These are phyloP conservation scores for Oryza coarctata DNA, from an alignment of 176 grass and related monocot genomes.

Conservation along the genomic window DNA sequence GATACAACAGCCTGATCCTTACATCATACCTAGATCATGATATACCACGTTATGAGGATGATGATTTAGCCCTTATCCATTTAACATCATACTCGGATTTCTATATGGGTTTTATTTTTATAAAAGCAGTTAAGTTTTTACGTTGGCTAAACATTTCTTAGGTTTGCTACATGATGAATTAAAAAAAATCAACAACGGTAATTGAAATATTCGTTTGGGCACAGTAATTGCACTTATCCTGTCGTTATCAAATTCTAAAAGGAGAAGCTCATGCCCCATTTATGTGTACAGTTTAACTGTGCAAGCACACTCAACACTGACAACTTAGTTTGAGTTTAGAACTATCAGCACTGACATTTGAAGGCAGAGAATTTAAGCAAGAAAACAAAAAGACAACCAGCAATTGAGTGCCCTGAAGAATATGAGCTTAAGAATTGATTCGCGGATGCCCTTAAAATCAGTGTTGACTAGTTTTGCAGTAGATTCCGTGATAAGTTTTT, in stretches of 20 bases:
- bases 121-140: no score
- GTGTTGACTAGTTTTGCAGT: conserved; percentile 40
- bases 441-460: conserved; percentile 69
- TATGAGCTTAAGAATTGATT: conserved; percentile 87
- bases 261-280: neutral
- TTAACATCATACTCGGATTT: no score
- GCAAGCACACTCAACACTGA: conserved; percentile 16
- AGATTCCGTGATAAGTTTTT: conserved; percentile 57
- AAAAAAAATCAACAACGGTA: conserved; percentile 16
- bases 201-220: neutral
- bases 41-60: no score
- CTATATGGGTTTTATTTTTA: no score
- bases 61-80: no score
- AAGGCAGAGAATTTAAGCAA: conserved; percentile 10
- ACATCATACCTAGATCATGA: no score
- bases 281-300: neutral
- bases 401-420: conserved; percentile 13
- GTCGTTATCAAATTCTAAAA: conserved; percentile 8
- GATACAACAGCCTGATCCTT: no score
- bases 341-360: conserved; percentile 14
- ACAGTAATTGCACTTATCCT: conserved; percentile 11
- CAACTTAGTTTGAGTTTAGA: conserved; percentile 3
- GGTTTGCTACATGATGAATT: neutral
- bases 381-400: conserved; percentile 24
- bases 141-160: no score